Conservation (phyloP, 352 stramenopile species). For the Phytophthora pseudosyringae region DNA sequence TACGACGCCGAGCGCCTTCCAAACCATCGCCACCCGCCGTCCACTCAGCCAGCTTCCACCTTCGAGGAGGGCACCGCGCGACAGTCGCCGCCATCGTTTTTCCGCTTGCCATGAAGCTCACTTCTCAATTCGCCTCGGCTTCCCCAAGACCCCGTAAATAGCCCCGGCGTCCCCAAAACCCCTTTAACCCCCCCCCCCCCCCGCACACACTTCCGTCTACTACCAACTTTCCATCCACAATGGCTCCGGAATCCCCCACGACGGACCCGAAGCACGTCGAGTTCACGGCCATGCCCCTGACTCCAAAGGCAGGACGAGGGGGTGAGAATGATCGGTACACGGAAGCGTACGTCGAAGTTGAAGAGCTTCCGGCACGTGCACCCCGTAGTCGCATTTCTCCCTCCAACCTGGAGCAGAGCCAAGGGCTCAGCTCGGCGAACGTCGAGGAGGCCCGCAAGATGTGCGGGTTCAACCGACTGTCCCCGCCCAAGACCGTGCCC, state of each 20-base stretch:
- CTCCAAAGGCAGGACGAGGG: too few relatives aligned
- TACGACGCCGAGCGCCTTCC: constrained; percentile 24
- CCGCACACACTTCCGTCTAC: not conserved
- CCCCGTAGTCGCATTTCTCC: constrained; percentile 35
- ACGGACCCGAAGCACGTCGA: too few relatives aligned
- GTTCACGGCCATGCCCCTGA: too few relatives aligned
- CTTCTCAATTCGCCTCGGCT: constrained; percentile 25
- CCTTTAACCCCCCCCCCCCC: not conserved
- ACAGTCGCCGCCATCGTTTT: not conserved
- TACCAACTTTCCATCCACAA: too few relatives aligned
- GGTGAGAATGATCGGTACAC: too few relatives aligned
- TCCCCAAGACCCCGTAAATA: constrained; percentile 23
- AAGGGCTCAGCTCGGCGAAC: constrained; percentile 21
- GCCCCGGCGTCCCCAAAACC: too few relatives aligned
- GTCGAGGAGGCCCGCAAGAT: constrained; percentile 28
- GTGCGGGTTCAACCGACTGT: constrained; percentile 48
- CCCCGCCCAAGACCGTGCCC: constrained; percentile 39
- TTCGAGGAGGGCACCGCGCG: not conserved
- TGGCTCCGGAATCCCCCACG: too few relatives aligned
- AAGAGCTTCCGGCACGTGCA: constrained; percentile 28
- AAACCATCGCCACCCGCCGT: constrained; percentile 3
- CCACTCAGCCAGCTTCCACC: constrained; percentile 9
- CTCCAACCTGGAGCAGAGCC: constrained; percentile 39
- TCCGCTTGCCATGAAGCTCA: constrained; percentile 14
- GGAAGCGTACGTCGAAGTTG: constrained; percentile 33